phyloP scores from a whole-genome alignment of 164 flowering plant species.

The Nymphaea thermarum region DNA sequence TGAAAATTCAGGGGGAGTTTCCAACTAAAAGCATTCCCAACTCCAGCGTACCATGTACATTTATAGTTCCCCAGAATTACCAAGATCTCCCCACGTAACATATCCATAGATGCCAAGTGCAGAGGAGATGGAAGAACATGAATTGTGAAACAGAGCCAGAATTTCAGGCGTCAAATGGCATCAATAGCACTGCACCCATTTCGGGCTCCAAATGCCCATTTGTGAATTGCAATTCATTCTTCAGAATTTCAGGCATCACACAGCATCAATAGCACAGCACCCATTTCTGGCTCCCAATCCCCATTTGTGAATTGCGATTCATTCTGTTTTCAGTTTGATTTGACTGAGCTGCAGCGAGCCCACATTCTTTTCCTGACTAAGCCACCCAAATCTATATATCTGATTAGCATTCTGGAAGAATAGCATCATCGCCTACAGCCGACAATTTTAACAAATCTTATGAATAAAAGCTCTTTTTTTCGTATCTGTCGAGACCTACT shows the following conservation, averaged over 20 bases:
- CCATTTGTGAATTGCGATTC: constrained; percentile 36
- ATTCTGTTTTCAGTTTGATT: constrained; percentile 28
- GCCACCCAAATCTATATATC: constrained; percentile 26
- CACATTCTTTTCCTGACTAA: constrained; percentile 52
- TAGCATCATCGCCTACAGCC: no score
- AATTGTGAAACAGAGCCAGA: neutral
- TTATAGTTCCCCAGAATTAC: constrained; percentile 23
- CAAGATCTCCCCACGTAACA: constrained; percentile 27
- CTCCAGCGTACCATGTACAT: constrained; percentile 45
- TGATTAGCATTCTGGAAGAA: no score
- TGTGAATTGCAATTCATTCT: constrained; percentile 25
- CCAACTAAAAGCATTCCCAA: constrained; percentile 36
- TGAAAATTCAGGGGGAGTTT: constrained; percentile 7
- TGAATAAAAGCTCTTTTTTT: no score
- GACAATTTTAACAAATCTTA: no score
- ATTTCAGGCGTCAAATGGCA: constrained; percentile 40
- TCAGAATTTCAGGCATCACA: constrained; percentile 25
- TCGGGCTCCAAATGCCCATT: constrained; percentile 71
- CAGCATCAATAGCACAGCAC: constrained; percentile 48
- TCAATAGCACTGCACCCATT: constrained; percentile 29
- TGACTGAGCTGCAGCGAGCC: constrained; percentile 30
- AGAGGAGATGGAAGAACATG: constrained; percentile 13
- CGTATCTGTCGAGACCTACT: no score
- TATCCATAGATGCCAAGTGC: constrained; percentile 53
- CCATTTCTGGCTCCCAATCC: constrained; percentile 51